phyloP scores from a whole-genome alignment of 2,329 filamentous ascomycete species.

The Aspergillus neotritici region DNA sequence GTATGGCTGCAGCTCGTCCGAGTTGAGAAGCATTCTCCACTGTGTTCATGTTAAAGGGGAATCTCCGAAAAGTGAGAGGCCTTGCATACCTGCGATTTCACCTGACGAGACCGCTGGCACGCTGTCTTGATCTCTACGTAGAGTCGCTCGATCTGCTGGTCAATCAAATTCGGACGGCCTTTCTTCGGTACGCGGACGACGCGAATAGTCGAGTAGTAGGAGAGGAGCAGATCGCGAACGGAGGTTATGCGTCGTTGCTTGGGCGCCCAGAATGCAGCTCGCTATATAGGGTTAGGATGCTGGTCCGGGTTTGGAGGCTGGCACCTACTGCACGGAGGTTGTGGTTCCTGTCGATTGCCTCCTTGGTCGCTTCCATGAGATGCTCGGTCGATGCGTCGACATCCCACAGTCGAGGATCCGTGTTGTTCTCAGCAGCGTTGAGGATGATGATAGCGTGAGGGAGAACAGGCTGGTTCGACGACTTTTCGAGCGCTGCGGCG shows the following conservation, averaged over 20 bases:
- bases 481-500: not conserved
- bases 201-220: not conserved
- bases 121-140: not conserved
- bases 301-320: not conserved
- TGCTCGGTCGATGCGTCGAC: not conserved
- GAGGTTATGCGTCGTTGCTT: not conserved
- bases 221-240: not conserved
- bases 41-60: not conserved
- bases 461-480: slow-evolving; percentile 1
- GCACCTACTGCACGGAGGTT: not conserved
- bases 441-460: not conserved
- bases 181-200: not conserved
- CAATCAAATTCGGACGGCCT: not conserved
- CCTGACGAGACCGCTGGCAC: not conserved
- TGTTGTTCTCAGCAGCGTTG: not conserved
- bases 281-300: not conserved
- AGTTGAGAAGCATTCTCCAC: not conserved
- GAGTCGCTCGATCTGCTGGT: not conserved
- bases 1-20: not conserved
- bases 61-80: not conserved
- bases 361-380: not conserved
- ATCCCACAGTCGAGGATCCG: not conserved
- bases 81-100: not conserved
- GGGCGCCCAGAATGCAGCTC: slow-evolving; percentile 1
- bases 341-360: slow-evolving; percentile 1